Base-by-base conservation (phyloP, 441 rosid genomes). In the Pelargonium australe region DNA sequence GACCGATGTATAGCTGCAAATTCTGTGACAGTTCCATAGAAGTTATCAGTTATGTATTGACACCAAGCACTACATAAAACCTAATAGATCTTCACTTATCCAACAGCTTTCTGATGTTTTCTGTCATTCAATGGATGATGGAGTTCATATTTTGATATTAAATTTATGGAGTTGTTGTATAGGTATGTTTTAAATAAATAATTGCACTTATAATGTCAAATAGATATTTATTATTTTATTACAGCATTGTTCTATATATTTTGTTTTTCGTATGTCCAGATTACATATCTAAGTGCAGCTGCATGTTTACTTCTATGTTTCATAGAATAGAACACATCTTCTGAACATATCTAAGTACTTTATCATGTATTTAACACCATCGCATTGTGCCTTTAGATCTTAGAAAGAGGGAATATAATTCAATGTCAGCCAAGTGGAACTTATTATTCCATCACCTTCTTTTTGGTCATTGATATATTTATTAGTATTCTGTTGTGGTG, bases 341-440 rank as follows among this genome's bases (percentile, higher is more conserved):
- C 4, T 49, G 55, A 49, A 49, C 16, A 14, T 8, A 8, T 44
- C 13, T 44, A 8, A 44, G 49, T 44, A 12, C 49, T 44, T 44
- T 10, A 20, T 20, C 5, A 11, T 49, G 55, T 12, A 14, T 49
- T 11, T 11, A 14, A 11, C 55, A 49, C n/a, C 12, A 3, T 49
- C 14, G n/a, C n/a, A 49, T 49, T 49, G 55, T 49, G 55, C 55
- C 55, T 49, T 10, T 14, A 49, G 55, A 49, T 49, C 16, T 49
- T 49, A 49, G 55, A 49, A 49, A 49, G 55, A n/a, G 17, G n/a
- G 55, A 49, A 49, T 49, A 49, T 49, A 49, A 49, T 14, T 14
- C 55, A 51, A 17, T 12, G n/a, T 58, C 63, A 58, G 63, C 63
- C 62, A 58, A 58, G 63, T 58, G 63, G 63, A 58, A 19, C n/a